These are phyloP conservation scores for Buddleja alternifolia DNA, from an alignment of 257 asterid genomes.

Conservation along the genomic window DNA sequence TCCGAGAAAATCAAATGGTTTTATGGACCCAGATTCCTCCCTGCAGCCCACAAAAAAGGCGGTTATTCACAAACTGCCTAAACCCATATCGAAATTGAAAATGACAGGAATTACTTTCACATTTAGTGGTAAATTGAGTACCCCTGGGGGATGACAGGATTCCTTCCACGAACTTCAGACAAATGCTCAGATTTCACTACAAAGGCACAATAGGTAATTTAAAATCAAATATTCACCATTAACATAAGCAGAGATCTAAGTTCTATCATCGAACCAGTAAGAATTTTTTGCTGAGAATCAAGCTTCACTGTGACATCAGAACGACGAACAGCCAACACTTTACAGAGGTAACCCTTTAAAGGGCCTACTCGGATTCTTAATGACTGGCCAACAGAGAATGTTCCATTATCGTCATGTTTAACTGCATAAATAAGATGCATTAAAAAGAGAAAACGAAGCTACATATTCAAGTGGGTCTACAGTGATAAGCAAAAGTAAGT, in stretches of 20 bases:
- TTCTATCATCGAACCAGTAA: conserved; percentile 60
- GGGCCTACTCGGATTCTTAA: conserved; percentile 92
- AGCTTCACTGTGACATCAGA: conserved; percentile 93
- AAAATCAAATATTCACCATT: conserved; percentile 20
- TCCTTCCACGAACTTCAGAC: conserved; percentile 82
- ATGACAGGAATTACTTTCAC: background rate
- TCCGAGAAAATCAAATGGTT: conserved; percentile 80
- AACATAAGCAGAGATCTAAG: conserved; percentile 16
- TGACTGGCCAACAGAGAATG: conserved; percentile 85
- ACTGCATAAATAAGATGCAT: conserved; percentile 47
- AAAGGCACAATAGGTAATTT: conserved; percentile 26
- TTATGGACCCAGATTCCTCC: conserved; percentile 54
- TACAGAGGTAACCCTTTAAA: conserved; percentile 87
- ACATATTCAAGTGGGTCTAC: conserved; percentile 26
- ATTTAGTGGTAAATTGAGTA: conserved; percentile 32
- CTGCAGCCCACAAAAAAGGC: conserved; percentile 46
- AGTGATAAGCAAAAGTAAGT: conserved; percentile 22
- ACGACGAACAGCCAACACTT: conserved; percentile 89
- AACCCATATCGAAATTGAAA: conserved; percentile 11
- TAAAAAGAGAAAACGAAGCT: conserved; percentile 18
- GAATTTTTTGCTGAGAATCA: conserved; percentile 92
- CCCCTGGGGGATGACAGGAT: conserved; percentile 65
- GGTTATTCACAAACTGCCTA: conserved; percentile 13
- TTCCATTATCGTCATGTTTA: conserved; percentile 65
- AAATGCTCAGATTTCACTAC: conserved; percentile 87